Base-by-base conservation (phyloP, 495 filamentous ascomycete species). In the Podospora australis region DNA sequence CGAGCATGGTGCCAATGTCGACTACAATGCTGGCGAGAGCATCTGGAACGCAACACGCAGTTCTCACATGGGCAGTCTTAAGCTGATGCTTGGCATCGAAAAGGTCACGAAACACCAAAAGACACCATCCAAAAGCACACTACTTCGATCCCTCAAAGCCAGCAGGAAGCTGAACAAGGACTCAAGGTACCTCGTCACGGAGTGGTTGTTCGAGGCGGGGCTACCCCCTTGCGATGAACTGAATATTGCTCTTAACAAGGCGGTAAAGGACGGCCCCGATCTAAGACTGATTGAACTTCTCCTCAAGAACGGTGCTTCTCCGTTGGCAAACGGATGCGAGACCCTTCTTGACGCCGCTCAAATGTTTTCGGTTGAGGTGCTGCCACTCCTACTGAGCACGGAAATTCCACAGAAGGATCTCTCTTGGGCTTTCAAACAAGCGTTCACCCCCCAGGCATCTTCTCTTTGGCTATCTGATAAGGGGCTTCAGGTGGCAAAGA, bases 11-110 rank as follows among this genome's bases (percentile, higher is more conserved):
- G 72, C 72, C 13, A 64, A 57, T 32, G 64, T 68, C 2, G 63
- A 76, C 46, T 70, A 66, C 42, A 70, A 67, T 10, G 48, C 62
- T 1, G 72, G 72, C 3, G 71, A 76, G 19, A 71, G 70, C 13
- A 62, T 76, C n/a, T 71, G 70, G 56, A 70, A 70, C 17, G 68
- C 69, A 1, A 65, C 71, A 0, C 58, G 68, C 16, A 63, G 67
- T 22, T 66, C 66, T 0, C 66, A 69, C 39, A 53, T 76, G 46
- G 64, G 59, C 1, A 72, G 54, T 47, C 52, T 76, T 6, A 69
- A 71, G 51, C 50, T 73, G 43, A 55, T 76, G 52, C 56, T 76
- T 6, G 71, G 70, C 1, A 53, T 73, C 6, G 43, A 63, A 19
- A 59, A 55, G 6, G 51, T 56, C 11, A 59, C 56, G 17, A 59